Evolutionary conservation across 768 basidiomycete genomes (phyloP).

Genomic region (Phaffia australis): DNA sequence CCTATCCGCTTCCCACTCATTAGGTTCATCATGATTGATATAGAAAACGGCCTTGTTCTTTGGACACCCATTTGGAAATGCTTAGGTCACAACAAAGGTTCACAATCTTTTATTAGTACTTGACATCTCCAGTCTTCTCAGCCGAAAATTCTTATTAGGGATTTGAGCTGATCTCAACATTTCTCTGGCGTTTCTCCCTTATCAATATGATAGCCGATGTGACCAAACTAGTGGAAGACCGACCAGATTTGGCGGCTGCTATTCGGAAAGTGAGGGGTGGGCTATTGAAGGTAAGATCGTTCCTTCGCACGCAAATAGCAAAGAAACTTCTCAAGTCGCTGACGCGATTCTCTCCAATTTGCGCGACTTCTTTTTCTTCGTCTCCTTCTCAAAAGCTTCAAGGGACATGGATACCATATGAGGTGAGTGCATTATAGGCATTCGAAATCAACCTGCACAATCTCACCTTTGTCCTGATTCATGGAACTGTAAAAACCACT

Average conservation of each 20-base stretch:
- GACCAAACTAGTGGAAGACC: slow-evolving; percentile 83
- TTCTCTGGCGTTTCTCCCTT: slow-evolving; percentile 2
- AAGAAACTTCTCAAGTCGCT: too few relatives aligned
- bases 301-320: neutral
- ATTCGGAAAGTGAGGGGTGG: slow-evolving; percentile 29
- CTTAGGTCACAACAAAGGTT: slow-evolving; percentile 39
- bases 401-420: slow-evolving; percentile 89
- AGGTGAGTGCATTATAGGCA: slow-evolving; percentile 40
- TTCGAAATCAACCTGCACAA: neutral
- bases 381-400: slow-evolving; percentile 45
- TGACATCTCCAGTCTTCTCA: neutral
- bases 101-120: neutral
- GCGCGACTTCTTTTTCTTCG: neutral
- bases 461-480: neutral
- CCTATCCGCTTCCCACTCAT: neutral
- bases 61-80: slow-evolving; percentile 84
- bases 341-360: neutral
- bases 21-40: slow-evolving; percentile 85
- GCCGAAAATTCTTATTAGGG: neutral
- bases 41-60: slow-evolving; percentile 79
- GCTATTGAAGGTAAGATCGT: slow-evolving; percentile 51
- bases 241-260: slow-evolving; percentile 77
- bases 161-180: slow-evolving; percentile 6
- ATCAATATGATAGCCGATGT: slow-evolving; percentile 54
- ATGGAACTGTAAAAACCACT: neutral